phyloP scores from a whole-genome alignment of 202 grass and related monocot genomes.

The Schoenoplectus triqueter region DNA sequence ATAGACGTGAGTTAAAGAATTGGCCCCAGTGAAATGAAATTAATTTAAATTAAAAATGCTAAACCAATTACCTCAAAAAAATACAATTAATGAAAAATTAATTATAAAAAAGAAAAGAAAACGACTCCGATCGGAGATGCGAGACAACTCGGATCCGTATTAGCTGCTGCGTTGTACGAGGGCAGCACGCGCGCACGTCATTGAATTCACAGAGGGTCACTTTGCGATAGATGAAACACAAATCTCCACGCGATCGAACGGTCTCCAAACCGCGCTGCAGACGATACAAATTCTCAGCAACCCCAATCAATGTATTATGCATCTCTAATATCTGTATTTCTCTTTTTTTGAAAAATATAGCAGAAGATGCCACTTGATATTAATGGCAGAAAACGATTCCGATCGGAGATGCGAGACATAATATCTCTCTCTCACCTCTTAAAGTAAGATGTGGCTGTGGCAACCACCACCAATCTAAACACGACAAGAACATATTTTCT shows the following conservation, averaged over 20 bases:
- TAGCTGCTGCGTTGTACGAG: too few relatives aligned
- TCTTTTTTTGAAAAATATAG: background rate
- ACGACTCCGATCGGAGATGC: background rate
- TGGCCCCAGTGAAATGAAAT: too few relatives aligned
- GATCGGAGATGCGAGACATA: too few relatives aligned
- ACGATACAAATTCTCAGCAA: too few relatives aligned
- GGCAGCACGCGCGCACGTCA: too few relatives aligned
- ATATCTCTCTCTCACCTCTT: background rate
- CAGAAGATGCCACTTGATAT: too few relatives aligned
- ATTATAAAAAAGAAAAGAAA: background rate
- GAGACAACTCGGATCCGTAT: background rate
- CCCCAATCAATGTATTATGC: conserved; percentile 20
- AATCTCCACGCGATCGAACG: too few relatives aligned
- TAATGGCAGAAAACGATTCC: too few relatives aligned
- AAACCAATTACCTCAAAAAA: background rate
- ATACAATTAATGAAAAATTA: background rate
- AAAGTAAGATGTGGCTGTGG: conserved; percentile 32
- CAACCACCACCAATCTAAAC: conserved; percentile 39
- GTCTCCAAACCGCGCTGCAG: too few relatives aligned
- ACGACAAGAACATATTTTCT: conserved; percentile 33
- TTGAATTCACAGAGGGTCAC: too few relatives aligned
- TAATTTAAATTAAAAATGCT: too few relatives aligned
- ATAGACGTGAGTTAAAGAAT: background rate
- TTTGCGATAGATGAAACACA: too few relatives aligned
- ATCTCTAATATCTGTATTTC: background rate